Base-by-base conservation (phyloP, 257 asterid species). In the Solanum sejunctum region DNA sequence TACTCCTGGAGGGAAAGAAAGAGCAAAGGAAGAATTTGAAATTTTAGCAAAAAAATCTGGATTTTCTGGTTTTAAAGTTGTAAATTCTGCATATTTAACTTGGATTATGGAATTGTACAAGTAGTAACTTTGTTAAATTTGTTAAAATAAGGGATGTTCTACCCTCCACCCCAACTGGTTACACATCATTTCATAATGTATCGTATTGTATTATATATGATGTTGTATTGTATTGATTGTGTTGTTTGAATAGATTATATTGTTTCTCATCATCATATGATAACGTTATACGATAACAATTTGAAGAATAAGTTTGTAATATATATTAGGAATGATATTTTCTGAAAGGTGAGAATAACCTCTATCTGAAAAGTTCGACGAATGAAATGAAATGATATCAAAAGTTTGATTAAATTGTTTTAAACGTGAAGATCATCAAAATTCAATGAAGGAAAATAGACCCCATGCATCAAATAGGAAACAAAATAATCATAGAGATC, bases 101-200 rank as follows among this genome's bases (percentile, higher is more conserved):
- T 84, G 89, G 80, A 84, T 88, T 36, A 88, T 88, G 60, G 88
- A 86, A 56, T 84, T 86, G 66, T 56, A 86, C 83, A 84, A 86
- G 81, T 16, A 36, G 77, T 17, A 36, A 67, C 47, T 67, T 67
- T 67, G 20, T 67, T 32, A n/a, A 11, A 15, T 16, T 5, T 0
- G 21, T 16, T 39, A 28, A 13, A 2, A 36, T 32, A 8, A 3
- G 45, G 3, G 21, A 4, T 36, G 47, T 9, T 66, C 32, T 66
- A 66, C 73, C 45, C 3, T n/a, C 0, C 28, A 26, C 28, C 28
- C 28, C 64, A 20, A 5, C 1, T 57, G 20, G 64, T 57, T 57
- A 20, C 26, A 5, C 0, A 0, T 60, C 3, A 0, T 60, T 61
- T 61, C 69, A 21, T 61, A 21, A 60, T 60, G 1, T 21, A 21